Percentiles rank a stretch among this genome's conserved stretches.
Conservation (phyloP, 345 rosid genomes). For the Salix caprea region DNA sequence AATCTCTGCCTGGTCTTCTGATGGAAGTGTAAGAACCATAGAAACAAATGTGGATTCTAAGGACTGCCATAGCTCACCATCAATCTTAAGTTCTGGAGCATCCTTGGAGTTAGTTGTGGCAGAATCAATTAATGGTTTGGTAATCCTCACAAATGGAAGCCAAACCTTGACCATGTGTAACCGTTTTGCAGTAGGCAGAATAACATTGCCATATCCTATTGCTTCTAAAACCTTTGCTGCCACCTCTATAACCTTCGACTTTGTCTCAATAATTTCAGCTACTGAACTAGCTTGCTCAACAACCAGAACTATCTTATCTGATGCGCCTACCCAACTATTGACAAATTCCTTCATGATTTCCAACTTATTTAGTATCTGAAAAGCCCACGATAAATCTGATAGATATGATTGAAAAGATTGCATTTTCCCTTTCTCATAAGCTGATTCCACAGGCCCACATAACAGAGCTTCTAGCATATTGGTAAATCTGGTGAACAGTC, state of each 20-base stretch:
- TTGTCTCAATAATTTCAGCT: slow-evolving; percentile 41
- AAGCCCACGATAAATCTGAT: slow-evolving; percentile 66
- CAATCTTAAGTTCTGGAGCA: slow-evolving; percentile 36
- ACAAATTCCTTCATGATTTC: slow-evolving; percentile 74
- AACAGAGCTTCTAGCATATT: slow-evolving; percentile 40
- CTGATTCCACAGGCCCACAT: slow-evolving; percentile 28
- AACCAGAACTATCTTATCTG: slow-evolving; percentile 54
- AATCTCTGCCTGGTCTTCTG: slow-evolving; percentile 76
- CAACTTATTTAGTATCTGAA: slow-evolving; percentile 64
- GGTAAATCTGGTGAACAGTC: slow-evolving; percentile 47
- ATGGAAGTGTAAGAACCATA: slow-evolving; percentile 67
- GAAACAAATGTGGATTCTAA: slow-evolving; percentile 73
- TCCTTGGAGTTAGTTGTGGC: slow-evolving; percentile 25
- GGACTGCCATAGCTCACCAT: slow-evolving; percentile 77
- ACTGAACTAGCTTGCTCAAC: slow-evolving; percentile 31
- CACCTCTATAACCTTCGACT: slow-evolving; percentile 57
- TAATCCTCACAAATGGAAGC: slow-evolving; percentile 78
- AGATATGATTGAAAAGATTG: slow-evolving; percentile 43
- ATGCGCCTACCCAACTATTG: slow-evolving; percentile 64
- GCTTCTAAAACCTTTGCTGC: slow-evolving; percentile 73
- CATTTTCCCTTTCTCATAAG: slow-evolving; percentile 24
- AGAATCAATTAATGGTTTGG: slow-evolving; percentile 61
- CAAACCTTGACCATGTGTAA: slow-evolving; percentile 64
- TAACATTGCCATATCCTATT: slow-evolving; percentile 66
- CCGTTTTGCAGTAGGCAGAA: slow-evolving; percentile 60